phyloP scores from a whole-genome alignment of 2,329 filamentous ascomycete genomes.

The Fusarium anguioides region DNA sequence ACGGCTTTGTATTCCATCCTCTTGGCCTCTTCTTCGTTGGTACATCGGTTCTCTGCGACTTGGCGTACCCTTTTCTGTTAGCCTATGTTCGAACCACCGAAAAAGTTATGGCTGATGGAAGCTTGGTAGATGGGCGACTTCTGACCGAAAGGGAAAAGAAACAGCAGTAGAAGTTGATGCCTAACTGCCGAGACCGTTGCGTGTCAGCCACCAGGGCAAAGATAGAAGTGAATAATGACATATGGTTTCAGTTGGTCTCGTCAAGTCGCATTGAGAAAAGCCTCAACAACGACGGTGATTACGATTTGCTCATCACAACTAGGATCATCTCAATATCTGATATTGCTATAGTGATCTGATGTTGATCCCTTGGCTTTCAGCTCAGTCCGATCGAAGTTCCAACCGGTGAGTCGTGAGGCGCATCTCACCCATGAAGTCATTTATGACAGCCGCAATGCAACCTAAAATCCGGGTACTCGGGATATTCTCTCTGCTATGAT shows the following conservation, averaged over 20 bases:
- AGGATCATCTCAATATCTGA: not conserved
- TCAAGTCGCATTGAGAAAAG: not conserved
- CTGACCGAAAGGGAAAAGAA: slow-evolving; percentile 34
- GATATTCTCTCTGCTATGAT: not conserved
- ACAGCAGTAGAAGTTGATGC: slow-evolving; percentile 17
- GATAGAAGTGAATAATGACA: not conserved
- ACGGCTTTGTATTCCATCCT: slow-evolving; percentile 59
- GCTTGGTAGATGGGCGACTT: slow-evolving; percentile 43
- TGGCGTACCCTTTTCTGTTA: slow-evolving; percentile 58
- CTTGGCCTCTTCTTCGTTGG: slow-evolving; percentile 56
- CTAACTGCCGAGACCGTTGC: not conserved
- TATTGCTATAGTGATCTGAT: not conserved
- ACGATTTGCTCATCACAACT: not conserved
- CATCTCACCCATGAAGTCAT: slow-evolving; percentile 1
- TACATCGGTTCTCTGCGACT: slow-evolving; percentile 55
- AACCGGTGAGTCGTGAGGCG: not conserved
- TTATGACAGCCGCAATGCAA: slow-evolving; percentile 17
- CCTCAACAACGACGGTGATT: not conserved
- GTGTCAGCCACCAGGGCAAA: not conserved
- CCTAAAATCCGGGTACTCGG: slow-evolving; percentile 22
- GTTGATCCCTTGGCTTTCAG: not conserved
- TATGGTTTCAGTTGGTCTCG: slow-evolving; percentile 4
- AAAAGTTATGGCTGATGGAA: slow-evolving; percentile 52
- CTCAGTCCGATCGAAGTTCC: not conserved
- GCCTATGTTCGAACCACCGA: slow-evolving; percentile 54